Evolutionary conservation across 1,284 basidiomycete species (phyloP), one percentile per base, ranked within the genome.

Genomic region (Tranzscheliella williamsii): DNA sequence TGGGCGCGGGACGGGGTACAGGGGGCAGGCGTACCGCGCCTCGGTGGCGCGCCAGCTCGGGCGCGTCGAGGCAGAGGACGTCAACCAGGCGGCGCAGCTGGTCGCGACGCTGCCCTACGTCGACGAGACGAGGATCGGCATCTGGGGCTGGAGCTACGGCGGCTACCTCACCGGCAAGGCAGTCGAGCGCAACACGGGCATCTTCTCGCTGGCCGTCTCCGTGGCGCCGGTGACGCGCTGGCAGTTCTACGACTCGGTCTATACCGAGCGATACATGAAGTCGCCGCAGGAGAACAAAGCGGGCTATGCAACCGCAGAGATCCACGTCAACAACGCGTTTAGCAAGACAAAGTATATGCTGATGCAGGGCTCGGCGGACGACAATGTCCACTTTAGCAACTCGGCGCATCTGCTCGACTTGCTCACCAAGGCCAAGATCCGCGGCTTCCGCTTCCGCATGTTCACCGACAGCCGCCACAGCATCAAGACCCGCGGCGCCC

Each of bases 241-340:
- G 79, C 32, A 53, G 17, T 67, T 73, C 34, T 73, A 87, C 91
- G 74, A 78, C 86, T 87, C 89, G 5, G 86, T 92, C 43, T 91
- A 92, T 78, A 96, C 94, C 2, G 93, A 97, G 73, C 86, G 94
- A n/a, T 97, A 96, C 81, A 92, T 97, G 91, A 86, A 87, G 67
- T 83, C 88, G 21, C 91, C 91, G 0, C 74, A 81, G 12, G 79
- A 83, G 13, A 97, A 98, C 78, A 82, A 83, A 0, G 83, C 80
- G 0, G 94, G 94, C 4, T 98, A 98, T 81, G 79, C 86, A 58
- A 87, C 86, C 34, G 86, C 88, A 12, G 88, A 89, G 0, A 87
- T 98, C 37, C 86, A 87, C 57, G 86, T 91, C 72, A 88, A 91
- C 38, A 85, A 86, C 8, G 89, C 86, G 5, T 97, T 96, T 81